A percentile compares a stretch with the other conserved stretches of the same genome.
These are phyloP conservation scores for Pichia ethanolica DNA, from an alignment of 805 yeast species.

Conservation along the genomic window DNA sequence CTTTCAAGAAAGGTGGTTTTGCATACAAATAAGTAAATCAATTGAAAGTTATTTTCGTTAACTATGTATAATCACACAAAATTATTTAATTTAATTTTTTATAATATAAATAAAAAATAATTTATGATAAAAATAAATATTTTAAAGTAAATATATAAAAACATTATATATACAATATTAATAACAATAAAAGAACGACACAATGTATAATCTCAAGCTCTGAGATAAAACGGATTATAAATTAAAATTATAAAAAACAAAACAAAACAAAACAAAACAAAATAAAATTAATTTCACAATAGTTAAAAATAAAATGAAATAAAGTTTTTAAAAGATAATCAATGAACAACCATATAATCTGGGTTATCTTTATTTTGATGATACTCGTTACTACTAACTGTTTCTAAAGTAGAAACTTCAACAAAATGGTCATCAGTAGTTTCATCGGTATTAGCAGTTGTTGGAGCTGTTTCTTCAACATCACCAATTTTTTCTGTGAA, in stretches of 20 bases:
- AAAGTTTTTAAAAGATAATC: neutral
- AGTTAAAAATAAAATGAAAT: neutral
- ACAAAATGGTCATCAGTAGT: conserved; percentile 17
- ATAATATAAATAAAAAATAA: too few relatives aligned
- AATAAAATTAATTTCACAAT: neutral
- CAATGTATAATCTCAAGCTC: too few relatives aligned
- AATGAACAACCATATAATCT: conserved; percentile 34
- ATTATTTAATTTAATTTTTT: too few relatives aligned
- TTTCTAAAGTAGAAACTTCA: conserved; percentile 37
- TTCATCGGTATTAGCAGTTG: conserved; percentile 5
- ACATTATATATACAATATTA: too few relatives aligned
- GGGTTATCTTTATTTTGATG: conserved; percentile 40
- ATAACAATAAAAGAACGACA: too few relatives aligned
- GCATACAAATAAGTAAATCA: conserved; percentile 23
- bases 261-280: neutral
- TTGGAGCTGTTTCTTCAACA: conserved; percentile 1
- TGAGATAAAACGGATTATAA: too few relatives aligned
- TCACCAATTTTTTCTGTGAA: conserved; percentile 26
- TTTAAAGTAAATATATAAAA: too few relatives aligned
- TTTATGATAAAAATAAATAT: too few relatives aligned
- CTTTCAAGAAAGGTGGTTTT: conserved; percentile 32
- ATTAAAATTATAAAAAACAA: too few relatives aligned
- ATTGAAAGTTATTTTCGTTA: too few relatives aligned
- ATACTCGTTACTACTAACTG: conserved; percentile 41
- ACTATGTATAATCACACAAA: too few relatives aligned